These are phyloP conservation scores for Melastoma candidum DNA, from an alignment of 441 rosid species.

Conservation along the genomic window DNA sequence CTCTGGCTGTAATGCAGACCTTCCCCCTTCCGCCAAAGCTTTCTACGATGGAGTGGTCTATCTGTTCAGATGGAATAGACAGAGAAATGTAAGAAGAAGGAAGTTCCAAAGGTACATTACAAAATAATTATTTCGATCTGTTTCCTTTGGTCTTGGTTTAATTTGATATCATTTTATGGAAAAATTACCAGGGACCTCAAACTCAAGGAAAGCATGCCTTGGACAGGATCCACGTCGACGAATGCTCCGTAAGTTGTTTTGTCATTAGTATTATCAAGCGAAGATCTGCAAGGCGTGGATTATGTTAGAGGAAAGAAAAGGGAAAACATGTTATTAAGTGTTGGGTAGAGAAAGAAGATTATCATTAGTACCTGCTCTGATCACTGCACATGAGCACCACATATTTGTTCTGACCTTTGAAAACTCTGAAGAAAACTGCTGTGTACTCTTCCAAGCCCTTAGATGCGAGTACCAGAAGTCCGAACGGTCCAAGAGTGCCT, in stretches of 20 bases:
- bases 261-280: neutral
- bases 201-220: slow-evolving; percentile 1
- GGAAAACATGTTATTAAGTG: neutral
- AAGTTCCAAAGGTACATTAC: neutral
- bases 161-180: too few relatives aligned
- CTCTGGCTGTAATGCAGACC: slow-evolving; percentile 31
- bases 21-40: slow-evolving; percentile 33
- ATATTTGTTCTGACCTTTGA: neutral
- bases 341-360: neutral
- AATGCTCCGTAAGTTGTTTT: slow-evolving; percentile 8
- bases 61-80: slow-evolving; percentile 12
- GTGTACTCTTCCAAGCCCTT: slow-evolving; percentile 6
- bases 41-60: slow-evolving; percentile 33
- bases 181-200: slow-evolving; percentile 2
- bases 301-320: neutral
- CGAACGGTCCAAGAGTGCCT: slow-evolving; percentile 5
- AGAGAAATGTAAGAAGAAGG: neutral
- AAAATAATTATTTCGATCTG: too few relatives aligned
- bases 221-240: neutral
- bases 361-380: slow-evolving; percentile 5
- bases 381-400: slow-evolving; percentile 13
- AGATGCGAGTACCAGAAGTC: slow-evolving; percentile 5
- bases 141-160: too few relatives aligned
- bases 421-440: slow-evolving; percentile 6
- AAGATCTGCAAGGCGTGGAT: slow-evolving; percentile 3